phyloP scores from a whole-genome alignment of 1,139 yeast species.

The Suhomyces yuchorum region DNA sequence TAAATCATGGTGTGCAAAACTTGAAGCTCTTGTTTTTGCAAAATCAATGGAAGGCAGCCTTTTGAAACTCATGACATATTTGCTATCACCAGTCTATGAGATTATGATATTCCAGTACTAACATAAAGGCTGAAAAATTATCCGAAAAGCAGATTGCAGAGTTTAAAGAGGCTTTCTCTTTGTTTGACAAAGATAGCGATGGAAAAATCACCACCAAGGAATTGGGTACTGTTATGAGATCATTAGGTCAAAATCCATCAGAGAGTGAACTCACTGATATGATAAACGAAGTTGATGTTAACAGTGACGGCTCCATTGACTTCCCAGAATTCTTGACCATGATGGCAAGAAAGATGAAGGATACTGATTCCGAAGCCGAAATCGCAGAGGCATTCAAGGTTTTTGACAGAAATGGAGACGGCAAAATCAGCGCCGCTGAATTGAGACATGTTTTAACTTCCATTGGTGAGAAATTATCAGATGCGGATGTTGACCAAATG shows the following conservation, averaged over 20 bases:
- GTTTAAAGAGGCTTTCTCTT: slow-evolving; percentile 95
- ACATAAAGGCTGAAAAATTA: slow-evolving; percentile 70
- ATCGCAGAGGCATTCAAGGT: slow-evolving; percentile 97
- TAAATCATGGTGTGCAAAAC: not conserved
- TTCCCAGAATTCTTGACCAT: slow-evolving; percentile 81
- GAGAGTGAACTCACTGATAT: slow-evolving; percentile 94
- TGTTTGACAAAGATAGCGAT: slow-evolving; percentile 94
- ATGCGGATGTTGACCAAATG: slow-evolving; percentile 97
- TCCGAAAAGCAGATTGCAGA: slow-evolving; percentile 96
- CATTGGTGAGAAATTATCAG: slow-evolving; percentile 68
- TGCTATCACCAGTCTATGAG: not conserved
- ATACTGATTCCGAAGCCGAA: slow-evolving; percentile 95
- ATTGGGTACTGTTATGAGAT: slow-evolving; percentile 97
- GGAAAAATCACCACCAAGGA: slow-evolving; percentile 95
- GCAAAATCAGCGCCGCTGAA: slow-evolving; percentile 94
- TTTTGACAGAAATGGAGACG: slow-evolving; percentile 92
- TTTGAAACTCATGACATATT: not conserved
- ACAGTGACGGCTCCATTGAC: slow-evolving; percentile 93
- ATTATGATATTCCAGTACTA: slow-evolving; percentile 7
- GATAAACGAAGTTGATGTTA: slow-evolving; percentile 95
- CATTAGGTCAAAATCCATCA: slow-evolving; percentile 94
- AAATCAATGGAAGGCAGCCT: not conserved
- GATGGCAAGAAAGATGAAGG: slow-evolving; percentile 96
- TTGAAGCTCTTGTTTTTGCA: not conserved
- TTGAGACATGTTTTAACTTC: slow-evolving; percentile 79